A percentile compares a stretch with the other conserved stretches of the same genome.
Conservation (phyloP, 2,329 filamentous ascomycete species). For the Fusarium sp. region DNA sequence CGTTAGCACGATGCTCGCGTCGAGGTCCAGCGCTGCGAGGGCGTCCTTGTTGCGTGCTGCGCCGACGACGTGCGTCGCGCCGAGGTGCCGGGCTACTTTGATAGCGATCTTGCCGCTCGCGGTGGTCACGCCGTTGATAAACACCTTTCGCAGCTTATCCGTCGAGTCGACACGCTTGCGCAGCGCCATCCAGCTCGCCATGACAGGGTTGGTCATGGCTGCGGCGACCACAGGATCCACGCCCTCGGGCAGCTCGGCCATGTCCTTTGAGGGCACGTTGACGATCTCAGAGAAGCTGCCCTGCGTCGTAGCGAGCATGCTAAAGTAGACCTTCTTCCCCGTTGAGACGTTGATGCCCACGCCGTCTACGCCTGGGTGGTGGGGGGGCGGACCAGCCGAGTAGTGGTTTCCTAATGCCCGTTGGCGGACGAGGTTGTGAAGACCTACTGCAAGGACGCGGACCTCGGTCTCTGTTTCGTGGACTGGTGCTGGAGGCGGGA, state of each 20-base stretch:
- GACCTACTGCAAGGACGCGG: slow-evolving; percentile 62
- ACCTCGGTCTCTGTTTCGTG: slow-evolving; percentile 57
- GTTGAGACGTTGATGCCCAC: slow-evolving; percentile 59
- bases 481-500: slow-evolving; percentile 52
- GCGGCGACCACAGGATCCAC: slow-evolving; percentile 63
- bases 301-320: slow-evolving; percentile 47
- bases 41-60: slow-evolving; percentile 59
- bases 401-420: slow-evolving; percentile 67
- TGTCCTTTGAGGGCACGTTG: slow-evolving; percentile 56
- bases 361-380: slow-evolving; percentile 64
- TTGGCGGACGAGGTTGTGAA: slow-evolving; percentile 64
- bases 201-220: slow-evolving; percentile 64
- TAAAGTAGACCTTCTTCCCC: slow-evolving; percentile 63
- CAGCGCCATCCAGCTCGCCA: slow-evolving; percentile 69
- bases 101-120: slow-evolving; percentile 63
- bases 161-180: slow-evolving; percentile 53
- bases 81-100: slow-evolving; percentile 58
- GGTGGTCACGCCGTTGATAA: slow-evolving; percentile 65
- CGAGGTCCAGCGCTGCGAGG: slow-evolving; percentile 57
- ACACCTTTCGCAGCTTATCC: slow-evolving; percentile 55
- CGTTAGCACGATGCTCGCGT: slow-evolving; percentile 58
- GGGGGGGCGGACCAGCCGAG: slow-evolving; percentile 59
- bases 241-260: slow-evolving; percentile 56
- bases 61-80: slow-evolving; percentile 62
- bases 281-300: slow-evolving; percentile 61